Evolutionary conservation across 2,329 filamentous ascomycete genomes (phyloP), one percentile per base, ranked within the genome.

Genomic region (Botrytis tulipae): DNA sequence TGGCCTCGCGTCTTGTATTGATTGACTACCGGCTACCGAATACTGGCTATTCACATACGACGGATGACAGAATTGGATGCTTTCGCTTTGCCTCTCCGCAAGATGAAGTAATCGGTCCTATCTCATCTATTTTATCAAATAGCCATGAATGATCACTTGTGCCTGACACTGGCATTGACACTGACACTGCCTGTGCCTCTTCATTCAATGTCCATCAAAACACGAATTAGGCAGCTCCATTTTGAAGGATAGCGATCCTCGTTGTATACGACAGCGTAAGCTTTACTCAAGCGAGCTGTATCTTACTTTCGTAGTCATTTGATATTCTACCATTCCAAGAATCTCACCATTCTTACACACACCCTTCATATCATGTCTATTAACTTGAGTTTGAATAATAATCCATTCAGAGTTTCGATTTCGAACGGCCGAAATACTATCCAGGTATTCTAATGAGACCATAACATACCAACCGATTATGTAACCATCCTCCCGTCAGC

Each of bases 21-120:
- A 18, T n/a, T 54, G 25, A 51, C 48, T 51, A 51, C 48, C 48
- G 48, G 6, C 46, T n/a, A 29, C 51, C 12, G 51, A 18, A n/a
- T 57, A 29, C 14, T 57, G n/a, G 29, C 8, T 14, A 37, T 35
- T n/a, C n/a, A 59, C n/a, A 32, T 44, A 18, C 10, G 25, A 42
- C 40, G 35, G 68, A 44, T 67, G 35, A n/a, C 35, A 46, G n/a
- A 16, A 32, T 22, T 60, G 51, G 51, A n/a, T 63, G 44, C 42
- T 40, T 72, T 72, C 22, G 62, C 20, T 46, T 57, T 68, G 51
- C 48, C 46, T 44, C 29, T 72, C 8, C 48, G 62, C 18, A 67
- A 18, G 46, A 44, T 46, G 62, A 37, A 68, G 40, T 68, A 68
- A 59, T 72, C 62, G 70, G 61, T 72, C 70, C 61, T 72, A 72